A percentile compares a stretch with the other conserved stretches of the same genome.
These are phyloP conservation scores for Microcyclosporella mali DNA, from an alignment of 2,329 filamentous ascomycete genomes.

Conservation along the genomic window DNA sequence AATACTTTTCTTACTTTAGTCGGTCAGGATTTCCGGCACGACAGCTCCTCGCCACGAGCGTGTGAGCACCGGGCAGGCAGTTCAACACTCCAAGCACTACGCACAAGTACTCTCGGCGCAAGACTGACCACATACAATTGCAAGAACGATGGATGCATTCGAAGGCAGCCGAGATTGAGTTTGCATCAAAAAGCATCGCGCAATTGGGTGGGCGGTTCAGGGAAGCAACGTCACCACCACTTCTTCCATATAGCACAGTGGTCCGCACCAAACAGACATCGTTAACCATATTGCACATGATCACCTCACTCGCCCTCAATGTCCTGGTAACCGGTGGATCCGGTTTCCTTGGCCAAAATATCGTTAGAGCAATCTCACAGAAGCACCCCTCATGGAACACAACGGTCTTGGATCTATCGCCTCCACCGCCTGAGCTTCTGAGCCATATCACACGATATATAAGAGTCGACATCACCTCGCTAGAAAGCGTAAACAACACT, in stretches of 20 bases:
- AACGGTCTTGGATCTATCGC: slow-evolving; percentile 37
- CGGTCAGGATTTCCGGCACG: no score
- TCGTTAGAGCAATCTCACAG: slow-evolving; percentile 36
- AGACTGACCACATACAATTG: no score
- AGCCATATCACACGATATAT: slow-evolving; percentile 30
- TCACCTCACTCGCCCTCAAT: slow-evolving; percentile 54
- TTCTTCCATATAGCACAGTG: no score
- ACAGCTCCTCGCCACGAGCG: no score
- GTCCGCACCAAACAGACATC: no score
- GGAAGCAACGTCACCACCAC: no score
- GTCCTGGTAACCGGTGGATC: slow-evolving; percentile 44
- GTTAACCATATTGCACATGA: slow-evolving; percentile 36
- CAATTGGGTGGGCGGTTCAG: no score
- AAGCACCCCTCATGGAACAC: slow-evolving; percentile 34
- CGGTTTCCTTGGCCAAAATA: slow-evolving; percentile 41
- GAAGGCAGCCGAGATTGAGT: not conserved
- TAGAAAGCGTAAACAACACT: slow-evolving; percentile 30
- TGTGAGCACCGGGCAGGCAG: no score
- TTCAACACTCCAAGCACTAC: no score
- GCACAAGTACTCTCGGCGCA: no score
- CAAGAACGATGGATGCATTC: no score
- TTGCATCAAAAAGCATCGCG: not conserved
- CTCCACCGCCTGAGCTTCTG: slow-evolving; percentile 19
- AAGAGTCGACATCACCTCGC: slow-evolving; percentile 37
- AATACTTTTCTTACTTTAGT: no score